Conservation (phyloP, 225 moss, liverwort and hornwort genomes). For the Antitrichia curtipendula region DNA sequence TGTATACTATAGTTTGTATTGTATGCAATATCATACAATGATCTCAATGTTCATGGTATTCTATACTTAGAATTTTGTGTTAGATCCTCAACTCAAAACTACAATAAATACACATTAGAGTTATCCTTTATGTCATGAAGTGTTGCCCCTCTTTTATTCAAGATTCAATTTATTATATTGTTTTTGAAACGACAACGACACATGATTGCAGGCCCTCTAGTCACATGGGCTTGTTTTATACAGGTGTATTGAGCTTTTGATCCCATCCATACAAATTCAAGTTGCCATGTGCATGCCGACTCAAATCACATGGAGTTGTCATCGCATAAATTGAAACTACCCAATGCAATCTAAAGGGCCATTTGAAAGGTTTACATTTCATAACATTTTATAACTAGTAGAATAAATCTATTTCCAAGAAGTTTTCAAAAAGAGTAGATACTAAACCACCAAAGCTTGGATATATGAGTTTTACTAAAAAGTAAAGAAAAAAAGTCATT, state of each 20-base stretch:
- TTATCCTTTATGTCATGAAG: too few species aligned
- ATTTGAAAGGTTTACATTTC: not conserved
- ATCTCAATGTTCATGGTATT: not conserved
- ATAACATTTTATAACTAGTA: not conserved
- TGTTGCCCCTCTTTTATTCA: too few species aligned
- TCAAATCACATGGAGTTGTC: not conserved
- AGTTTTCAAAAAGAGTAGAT: not conserved
- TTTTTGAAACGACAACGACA: not conserved
- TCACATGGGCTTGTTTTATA: not conserved
- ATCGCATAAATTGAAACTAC: not conserved
- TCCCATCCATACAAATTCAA: not conserved
- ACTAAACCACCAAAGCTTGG: not conserved
- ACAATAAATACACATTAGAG: not conserved
- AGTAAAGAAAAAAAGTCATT: not conserved
- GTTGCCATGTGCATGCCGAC: not conserved
- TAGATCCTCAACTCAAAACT: not conserved
- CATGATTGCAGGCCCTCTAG: not conserved
- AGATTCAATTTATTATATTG: not conserved
- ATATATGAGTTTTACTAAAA: not conserved
- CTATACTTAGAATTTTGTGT: not conserved
- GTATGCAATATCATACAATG: not conserved
- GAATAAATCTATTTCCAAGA: too few species aligned
- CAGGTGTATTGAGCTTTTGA: not conserved
- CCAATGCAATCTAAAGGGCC: not conserved
- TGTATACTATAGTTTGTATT: not conserved